These are phyloP conservation scores for Emergomyces africanus DNA, from an alignment of 2,329 filamentous ascomycete genomes.

Conservation along the genomic window DNA sequence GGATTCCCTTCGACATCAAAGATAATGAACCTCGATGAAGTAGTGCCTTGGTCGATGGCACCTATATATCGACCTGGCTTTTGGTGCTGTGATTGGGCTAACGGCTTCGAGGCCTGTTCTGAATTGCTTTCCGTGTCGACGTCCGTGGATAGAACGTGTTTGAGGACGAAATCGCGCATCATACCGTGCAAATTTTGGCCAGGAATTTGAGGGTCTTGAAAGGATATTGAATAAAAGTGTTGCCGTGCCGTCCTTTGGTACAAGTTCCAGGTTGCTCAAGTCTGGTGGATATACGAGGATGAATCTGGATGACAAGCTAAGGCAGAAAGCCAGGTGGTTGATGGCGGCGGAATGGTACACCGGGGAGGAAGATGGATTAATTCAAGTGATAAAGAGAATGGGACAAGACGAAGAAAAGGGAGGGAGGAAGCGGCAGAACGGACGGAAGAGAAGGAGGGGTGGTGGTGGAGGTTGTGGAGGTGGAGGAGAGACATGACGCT, in stretches of 20 bases:
- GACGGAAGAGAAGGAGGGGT: not conserved
- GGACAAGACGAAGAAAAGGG: slow-evolving; percentile 1
- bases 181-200: not conserved
- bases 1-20: slow-evolving; percentile 70
- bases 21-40: slow-evolving; percentile 78
- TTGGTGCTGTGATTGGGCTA: not conserved
- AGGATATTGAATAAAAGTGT: not conserved
- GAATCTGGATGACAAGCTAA: not conserved
- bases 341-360: not conserved
- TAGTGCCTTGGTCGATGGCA: slow-evolving; percentile 84
- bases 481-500: not conserved
- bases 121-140: not conserved
- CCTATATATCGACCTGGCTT: slow-evolving; percentile 50
- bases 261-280: not conserved
- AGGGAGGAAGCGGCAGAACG: slow-evolving; percentile 1
- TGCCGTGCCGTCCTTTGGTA: not conserved
- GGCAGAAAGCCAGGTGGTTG: no score
- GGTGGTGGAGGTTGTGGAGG: not conserved
- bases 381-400: slow-evolving; percentile 1
- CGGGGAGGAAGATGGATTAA: not conserved
- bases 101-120: not conserved
- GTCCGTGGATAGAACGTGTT: slow-evolving; percentile 1
- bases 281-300: not conserved
- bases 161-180: slow-evolving; percentile 3
- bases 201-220: no score